Percentiles rank a stretch among this genome's conserved stretches.
Conservation (phyloP, 768 basidiomycete genomes). For the Kwoniella dendrophila region DNA sequence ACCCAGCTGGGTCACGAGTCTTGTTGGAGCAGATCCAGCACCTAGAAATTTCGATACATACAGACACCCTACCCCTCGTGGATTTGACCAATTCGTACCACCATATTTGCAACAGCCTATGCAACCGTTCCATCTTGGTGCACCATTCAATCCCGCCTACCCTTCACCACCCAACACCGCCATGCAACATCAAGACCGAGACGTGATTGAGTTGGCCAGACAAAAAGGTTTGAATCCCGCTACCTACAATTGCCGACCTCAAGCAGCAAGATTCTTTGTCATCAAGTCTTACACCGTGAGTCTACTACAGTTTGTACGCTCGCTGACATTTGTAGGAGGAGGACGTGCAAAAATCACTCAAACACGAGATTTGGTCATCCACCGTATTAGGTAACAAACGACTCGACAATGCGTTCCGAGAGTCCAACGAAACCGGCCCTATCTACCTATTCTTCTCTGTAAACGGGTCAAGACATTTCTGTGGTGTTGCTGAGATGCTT, state of each 20-base stretch:
- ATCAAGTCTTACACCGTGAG: slow-evolving; percentile 93
- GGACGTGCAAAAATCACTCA: slow-evolving; percentile 96
- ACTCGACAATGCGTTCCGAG: slow-evolving; percentile 95
- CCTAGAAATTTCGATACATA: too few species aligned
- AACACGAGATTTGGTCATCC: slow-evolving; percentile 97
- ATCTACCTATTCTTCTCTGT: slow-evolving; percentile 99
- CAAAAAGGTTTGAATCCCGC: slow-evolving; percentile 51
- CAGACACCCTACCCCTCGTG: too few species aligned
- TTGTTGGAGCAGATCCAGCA: slow-evolving; percentile 39
- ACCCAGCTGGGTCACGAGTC: slow-evolving; percentile 47
- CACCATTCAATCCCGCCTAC: slow-evolving; percentile 22
- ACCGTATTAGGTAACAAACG: slow-evolving; percentile 97
- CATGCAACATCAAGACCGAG: slow-evolving; percentile 32
- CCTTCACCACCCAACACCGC: slow-evolving; percentile 27
- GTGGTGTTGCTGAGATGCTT: slow-evolving; percentile 98
- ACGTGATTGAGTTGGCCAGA: slow-evolving; percentile 47
- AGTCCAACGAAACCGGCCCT: slow-evolving; percentile 84
- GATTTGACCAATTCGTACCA: too few species aligned
- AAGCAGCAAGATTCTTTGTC: slow-evolving; percentile 86
- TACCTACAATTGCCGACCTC: slow-evolving; percentile 48
- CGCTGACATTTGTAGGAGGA: slow-evolving; percentile 62
- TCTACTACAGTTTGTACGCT: background rate
- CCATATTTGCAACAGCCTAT: slow-evolving; percentile 23
- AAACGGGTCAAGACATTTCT: slow-evolving; percentile 84
- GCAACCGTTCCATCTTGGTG: slow-evolving; percentile 14